Evolutionary conservation across 768 basidiomycete genomes (phyloP).

Genomic region (Hypsizygus marmoreus): DNA sequence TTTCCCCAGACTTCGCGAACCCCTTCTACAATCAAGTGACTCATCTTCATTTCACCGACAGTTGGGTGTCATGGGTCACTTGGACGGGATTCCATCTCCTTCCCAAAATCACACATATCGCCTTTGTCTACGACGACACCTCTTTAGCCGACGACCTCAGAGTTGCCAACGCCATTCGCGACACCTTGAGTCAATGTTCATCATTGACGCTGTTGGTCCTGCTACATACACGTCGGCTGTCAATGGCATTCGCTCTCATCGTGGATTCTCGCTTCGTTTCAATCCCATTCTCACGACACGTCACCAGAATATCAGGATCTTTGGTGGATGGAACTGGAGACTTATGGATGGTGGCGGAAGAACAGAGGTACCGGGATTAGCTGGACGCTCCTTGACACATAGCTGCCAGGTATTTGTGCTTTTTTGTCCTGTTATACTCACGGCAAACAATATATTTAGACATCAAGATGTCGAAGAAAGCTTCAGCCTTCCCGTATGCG

Average conservation of each 20-base stretch:
- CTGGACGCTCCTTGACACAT: too few relatives aligned
- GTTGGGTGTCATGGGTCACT: constrained; percentile 3
- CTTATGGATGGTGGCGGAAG: neutral
- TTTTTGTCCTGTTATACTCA: too few relatives aligned
- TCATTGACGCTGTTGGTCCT: neutral
- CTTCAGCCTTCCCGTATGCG: too few relatives aligned
- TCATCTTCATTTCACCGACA: constrained; percentile 5
- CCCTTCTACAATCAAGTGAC: constrained; percentile 1
- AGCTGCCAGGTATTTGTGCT: too few relatives aligned
- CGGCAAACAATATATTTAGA: too few relatives aligned
- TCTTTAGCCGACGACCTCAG: constrained; percentile 1
- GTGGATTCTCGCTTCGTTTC: constrained; percentile 1
- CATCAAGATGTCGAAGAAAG: too few relatives aligned
- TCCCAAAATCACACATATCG: constrained; percentile 7
- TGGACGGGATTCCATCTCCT: constrained; percentile 4
- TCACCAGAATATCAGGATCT: neutral
- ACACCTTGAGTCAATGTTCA: constrained; percentile 1
- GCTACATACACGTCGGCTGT: neutral
- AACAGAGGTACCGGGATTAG: too few relatives aligned
- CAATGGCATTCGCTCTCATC: neutral
- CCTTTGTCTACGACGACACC: constrained; percentile 5
- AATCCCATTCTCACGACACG: neutral
- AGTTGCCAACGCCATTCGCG: constrained; percentile 1
- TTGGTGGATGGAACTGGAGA: neutral
- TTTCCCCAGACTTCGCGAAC: constrained; percentile 1